phyloP scores from a whole-genome alignment of 2,329 filamentous ascomycete species.

The Colletotrichum agaves region DNA sequence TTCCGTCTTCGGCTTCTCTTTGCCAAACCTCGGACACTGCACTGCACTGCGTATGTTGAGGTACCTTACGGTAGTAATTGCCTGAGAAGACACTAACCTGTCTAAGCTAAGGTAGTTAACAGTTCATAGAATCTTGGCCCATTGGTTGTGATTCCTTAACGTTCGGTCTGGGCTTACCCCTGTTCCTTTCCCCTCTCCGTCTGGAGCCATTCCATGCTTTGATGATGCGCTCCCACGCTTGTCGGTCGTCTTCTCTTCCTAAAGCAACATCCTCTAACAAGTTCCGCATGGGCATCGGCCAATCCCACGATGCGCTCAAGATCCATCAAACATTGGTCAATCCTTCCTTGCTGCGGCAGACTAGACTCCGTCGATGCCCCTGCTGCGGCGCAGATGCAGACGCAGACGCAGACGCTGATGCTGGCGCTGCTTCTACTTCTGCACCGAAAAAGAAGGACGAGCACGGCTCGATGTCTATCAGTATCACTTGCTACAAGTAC shows the following conservation, averaged over 20 bases:
- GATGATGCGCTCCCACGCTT: slow-evolving; percentile 10
- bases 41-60: slow-evolving; percentile 5
- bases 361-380: slow-evolving; percentile 39
- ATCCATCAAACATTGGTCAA: slow-evolving; percentile 48
- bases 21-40: no score
- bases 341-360: slow-evolving; percentile 41
- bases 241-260: slow-evolving; percentile 20
- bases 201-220: not conserved
- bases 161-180: not conserved
- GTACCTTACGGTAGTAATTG: not conserved
- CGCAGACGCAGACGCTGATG: not conserved
- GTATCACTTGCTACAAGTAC: not conserved
- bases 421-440: not conserved
- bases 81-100: no score
- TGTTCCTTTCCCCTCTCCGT: slow-evolving; percentile 6
- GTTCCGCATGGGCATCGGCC: slow-evolving; percentile 35
- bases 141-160: not conserved
- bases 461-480: not conserved
- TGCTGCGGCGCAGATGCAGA: not conserved
- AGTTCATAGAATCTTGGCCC: no score
- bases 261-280: slow-evolving; percentile 40
- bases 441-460: not conserved
- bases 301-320: slow-evolving; percentile 41
- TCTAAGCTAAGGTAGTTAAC: not conserved
- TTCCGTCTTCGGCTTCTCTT: no score